Evolutionary conservation across 495 filamentous ascomycete genomes (phyloP).

Genomic region (Jackrogersella minutella): DNA sequence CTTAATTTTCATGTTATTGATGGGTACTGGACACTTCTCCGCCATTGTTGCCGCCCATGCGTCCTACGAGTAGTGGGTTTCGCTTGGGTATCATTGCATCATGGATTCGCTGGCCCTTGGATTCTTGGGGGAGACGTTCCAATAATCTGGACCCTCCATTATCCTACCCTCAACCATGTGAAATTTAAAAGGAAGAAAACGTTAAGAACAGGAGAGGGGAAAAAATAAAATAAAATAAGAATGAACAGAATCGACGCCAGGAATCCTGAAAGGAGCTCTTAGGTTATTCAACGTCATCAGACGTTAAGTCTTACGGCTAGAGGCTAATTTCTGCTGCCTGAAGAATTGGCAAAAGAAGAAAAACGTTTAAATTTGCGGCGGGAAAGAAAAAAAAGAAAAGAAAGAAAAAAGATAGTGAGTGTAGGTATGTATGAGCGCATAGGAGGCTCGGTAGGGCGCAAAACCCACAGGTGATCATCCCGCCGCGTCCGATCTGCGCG

Average conservation of each 20-base stretch:
- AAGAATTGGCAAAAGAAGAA: neutral
- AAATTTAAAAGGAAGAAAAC: neutral
- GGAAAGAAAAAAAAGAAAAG: conserved; percentile 3
- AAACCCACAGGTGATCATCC: conserved; percentile 34
- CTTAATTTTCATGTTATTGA: conserved; percentile 5
- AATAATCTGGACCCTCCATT: conserved; percentile 18
- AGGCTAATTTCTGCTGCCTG: conserved; percentile 32
- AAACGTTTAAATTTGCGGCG: conserved; percentile 5
- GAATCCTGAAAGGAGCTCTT: conserved; percentile 6
- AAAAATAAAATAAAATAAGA: neutral
- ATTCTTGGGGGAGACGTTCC: conserved; percentile 1
- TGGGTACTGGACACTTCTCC: neutral
- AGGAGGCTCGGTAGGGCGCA: conserved; percentile 31
- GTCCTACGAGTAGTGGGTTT: conserved; percentile 13
- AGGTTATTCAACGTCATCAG: conserved; percentile 19
- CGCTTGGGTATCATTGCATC: conserved; percentile 40
- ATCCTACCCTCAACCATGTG: neutral
- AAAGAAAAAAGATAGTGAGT: no score
- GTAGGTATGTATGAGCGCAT: conserved; percentile 33
- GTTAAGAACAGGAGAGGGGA: neutral
- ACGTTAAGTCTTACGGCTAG: conserved; percentile 19
- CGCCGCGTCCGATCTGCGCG: conserved; percentile 40
- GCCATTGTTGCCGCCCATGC: conserved; percentile 3
- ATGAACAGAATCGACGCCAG: neutral
- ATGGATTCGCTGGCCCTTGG: conserved; percentile 27